phyloP scores from a whole-genome alignment of 768 basidiomycete genomes.

The Psilocybe azurescens region DNA sequence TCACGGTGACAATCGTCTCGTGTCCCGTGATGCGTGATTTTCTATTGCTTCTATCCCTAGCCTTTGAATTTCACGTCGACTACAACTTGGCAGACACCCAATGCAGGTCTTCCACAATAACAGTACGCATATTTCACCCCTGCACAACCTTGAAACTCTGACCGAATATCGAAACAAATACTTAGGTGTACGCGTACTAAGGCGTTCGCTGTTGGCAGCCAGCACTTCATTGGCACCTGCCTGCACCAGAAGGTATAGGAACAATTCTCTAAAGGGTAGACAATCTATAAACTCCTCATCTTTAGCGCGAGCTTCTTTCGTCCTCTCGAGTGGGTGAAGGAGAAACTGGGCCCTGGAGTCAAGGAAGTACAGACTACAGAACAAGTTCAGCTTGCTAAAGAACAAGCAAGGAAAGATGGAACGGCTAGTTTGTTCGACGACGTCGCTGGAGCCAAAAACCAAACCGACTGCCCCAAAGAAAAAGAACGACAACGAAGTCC shows the following conservation, averaged over 20 bases:
- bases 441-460: conserved; percentile 25
- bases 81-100: conserved; percentile 12
- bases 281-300: background rate
- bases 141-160: background rate
- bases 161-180: background rate
- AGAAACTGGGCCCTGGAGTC: conserved; percentile 56
- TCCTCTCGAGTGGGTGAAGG: conserved; percentile 68
- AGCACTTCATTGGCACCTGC: conserved; percentile 7
- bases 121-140: conserved; percentile 21
- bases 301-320: conserved; percentile 53
- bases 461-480: conserved; percentile 15
- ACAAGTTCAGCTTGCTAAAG: conserved; percentile 50
- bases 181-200: conserved; percentile 18
- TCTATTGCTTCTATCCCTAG: background rate
- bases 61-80: background rate
- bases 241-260: conserved; percentile 26
- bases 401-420: conserved; percentile 48
- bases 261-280: background rate
- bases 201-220: conserved; percentile 13
- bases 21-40: conserved; percentile 6
- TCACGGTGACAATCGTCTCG: conserved; percentile 1
- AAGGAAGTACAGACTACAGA: conserved; percentile 50
- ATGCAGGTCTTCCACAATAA: conserved; percentile 36
- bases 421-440: conserved; percentile 58
- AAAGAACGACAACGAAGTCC: background rate